Percentiles rank a stretch among this genome's conserved stretches.
Conservation (phyloP, 768 basidiomycete species). For the Leccinum incarnatum region DNA sequence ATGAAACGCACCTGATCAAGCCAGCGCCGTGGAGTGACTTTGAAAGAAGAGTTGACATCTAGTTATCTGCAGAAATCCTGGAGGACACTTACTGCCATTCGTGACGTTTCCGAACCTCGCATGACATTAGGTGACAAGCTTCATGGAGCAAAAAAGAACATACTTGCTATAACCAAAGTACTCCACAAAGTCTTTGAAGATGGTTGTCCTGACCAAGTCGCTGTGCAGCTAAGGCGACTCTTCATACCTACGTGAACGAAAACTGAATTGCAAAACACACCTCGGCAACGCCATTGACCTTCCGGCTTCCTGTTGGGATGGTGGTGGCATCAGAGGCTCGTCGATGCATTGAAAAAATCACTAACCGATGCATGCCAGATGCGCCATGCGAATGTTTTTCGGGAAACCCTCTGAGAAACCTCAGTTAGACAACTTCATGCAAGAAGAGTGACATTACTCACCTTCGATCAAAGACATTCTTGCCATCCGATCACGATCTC, state of each 20-base stretch:
- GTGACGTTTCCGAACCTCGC: conserved; percentile 82
- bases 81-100: conserved; percentile 71
- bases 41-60: not conserved
- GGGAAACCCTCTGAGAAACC: conserved; percentile 67
- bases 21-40: conserved; percentile 92
- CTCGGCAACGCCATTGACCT: conserved; percentile 96
- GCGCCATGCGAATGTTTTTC: conserved; percentile 87
- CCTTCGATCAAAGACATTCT: conserved; percentile 95
- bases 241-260: not conserved
- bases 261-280: conserved; percentile 30
- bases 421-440: not conserved
- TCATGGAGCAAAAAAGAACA: not conserved
- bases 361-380: conserved; percentile 80
- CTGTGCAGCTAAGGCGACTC: conserved; percentile 65
- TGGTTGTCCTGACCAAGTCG: conserved; percentile 80
- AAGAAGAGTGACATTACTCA: conserved; percentile 19
- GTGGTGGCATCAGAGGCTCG: not conserved
- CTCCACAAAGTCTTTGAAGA: conserved; percentile 91
- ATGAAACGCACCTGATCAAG: conserved; percentile 60
- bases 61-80: not conserved
- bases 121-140: conserved; percentile 15
- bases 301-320: conserved; percentile 55
- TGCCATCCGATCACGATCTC: conserved; percentile 72
- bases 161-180: conserved; percentile 84
- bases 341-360: not conserved